Conservation (phyloP, 305 asterid genomes). For the Lippia alba region DNA sequence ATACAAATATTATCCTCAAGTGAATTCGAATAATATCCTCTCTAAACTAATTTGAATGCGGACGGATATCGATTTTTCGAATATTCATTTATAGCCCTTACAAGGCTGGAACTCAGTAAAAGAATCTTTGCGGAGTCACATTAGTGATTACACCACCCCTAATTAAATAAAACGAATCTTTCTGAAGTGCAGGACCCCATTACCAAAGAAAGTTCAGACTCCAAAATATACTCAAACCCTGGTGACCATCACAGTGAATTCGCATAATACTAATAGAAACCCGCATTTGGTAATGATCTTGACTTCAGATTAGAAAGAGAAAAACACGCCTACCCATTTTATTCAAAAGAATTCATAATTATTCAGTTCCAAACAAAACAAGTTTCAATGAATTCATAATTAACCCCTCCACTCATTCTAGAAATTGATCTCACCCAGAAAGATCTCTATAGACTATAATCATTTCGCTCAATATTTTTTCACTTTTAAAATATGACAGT, state of each 20-base stretch:
- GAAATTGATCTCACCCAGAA: not conserved
- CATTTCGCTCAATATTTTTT: conserved; percentile 24
- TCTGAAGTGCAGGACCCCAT: not conserved
- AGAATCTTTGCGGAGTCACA: not conserved
- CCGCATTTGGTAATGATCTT: not conserved
- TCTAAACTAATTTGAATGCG: too few species aligned
- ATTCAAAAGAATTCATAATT: conserved; percentile 13
- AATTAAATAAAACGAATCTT: not conserved
- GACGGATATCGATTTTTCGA: too few species aligned
- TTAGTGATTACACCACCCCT: not conserved
- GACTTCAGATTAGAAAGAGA: not conserved
- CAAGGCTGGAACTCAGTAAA: not conserved
- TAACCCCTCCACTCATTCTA: not conserved
- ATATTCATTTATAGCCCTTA: too few species aligned
- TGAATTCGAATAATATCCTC: too few species aligned
- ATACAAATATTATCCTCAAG: too few species aligned
- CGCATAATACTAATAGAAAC: not conserved
- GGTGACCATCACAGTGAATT: not conserved
- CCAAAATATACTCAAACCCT: not conserved
- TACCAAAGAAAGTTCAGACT: not conserved
- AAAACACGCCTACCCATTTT: conserved; percentile 28
- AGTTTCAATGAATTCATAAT: not conserved
- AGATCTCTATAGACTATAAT: conserved; percentile 11
- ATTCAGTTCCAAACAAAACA: not conserved
- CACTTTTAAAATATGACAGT: conserved; percentile 7